Evolutionary conservation across 2,329 filamentous ascomycete genomes (phyloP), one percentile per base, ranked within the genome.

Genomic region (Calonectria leucothoes): DNA sequence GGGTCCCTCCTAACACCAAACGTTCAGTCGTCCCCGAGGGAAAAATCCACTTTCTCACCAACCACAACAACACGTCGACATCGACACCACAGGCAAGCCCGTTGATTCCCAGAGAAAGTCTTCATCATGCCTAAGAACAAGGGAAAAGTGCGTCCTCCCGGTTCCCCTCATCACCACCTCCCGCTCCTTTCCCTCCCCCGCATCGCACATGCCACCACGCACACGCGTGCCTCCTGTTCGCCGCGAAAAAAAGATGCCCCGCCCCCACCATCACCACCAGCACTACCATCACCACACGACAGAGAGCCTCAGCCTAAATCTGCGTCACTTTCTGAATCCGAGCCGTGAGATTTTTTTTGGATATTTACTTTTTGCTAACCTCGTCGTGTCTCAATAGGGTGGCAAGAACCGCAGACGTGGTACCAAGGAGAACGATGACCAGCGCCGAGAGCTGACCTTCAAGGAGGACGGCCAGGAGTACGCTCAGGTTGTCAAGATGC

Each of bases 351-450:
- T 42, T 23, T 45, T 37, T 23, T 10, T 17, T n/a, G n/a, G n/a
- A n/a, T n/a, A n/a, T n/a, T n/a, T n/a, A n/a, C n/a, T n/a, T 39
- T 64, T 64, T 33, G 27, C 59, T 64, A 15, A 45, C 27, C 25
- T 7, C 5, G 27, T 29, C 71, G 66, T 66, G 39, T 72, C 45
- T 48, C 69, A 91, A 61, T 82, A 97, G 95, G 96, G 96, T 87
- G 96, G 96, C 89, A 98, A 98, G 92, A 98, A 98, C 89, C 91
- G 96, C 88, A 94, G 96, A 92, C 93, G 97, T 89, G 96, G 96
- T 88, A 98, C 98, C 94, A 98, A 98, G 91, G 95, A 98, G 89
- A 97, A 97, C 88, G 97, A 98, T 90, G 98, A 98, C 85, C 96
- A 98, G 89, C 98, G 98, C 91, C 96, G 96, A 87, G 96, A 98